Evolutionary conservation across 2,329 filamentous ascomycete species (phyloP), one percentile per base, ranked within the genome.

Genomic region (Periconia sp.): DNA sequence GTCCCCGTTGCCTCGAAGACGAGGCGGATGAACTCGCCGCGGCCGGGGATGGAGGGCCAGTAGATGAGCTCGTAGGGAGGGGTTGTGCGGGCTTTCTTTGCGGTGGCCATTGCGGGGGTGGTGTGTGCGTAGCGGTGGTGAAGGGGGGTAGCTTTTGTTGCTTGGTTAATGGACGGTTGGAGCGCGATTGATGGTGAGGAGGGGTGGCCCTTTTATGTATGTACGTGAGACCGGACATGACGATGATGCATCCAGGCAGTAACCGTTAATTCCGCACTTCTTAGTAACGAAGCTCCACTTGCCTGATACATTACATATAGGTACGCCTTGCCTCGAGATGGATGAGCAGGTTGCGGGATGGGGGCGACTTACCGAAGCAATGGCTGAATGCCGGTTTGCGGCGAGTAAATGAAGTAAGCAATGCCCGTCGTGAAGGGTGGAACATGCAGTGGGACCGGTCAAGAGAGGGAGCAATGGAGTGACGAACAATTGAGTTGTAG

Each of bases 1-100:
- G 82, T 82, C 17, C 81, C 81, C 18, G 84, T 80, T 49, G 88
- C 88, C 74, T 92, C 89, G 60, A 93, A 84, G 15, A 81, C 81
- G 11, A 93, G 82, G 19, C 90, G 88, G 66, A 92, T 76, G 70
- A 85, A 84, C 69, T 93, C 90, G 56, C 85, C 90, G 46, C 90
- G 87, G 41, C 90, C 90, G 33, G 90, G 90, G 10, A 91, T 76
- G 17, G 72, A 73, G 17, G 87, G 87, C 83, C 87, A 90, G 80
- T 91, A 91, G 68, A 90, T 78, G 53, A 90, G 81, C 59, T 86
- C 78, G 67, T 87, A 89, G 1, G 79, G 74, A 49, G 59, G 72
- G 53, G 62, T 69, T 59, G 63, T 56, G 33, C 50, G 54, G 48
- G 51, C 27, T 33, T 49, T 49, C 27, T 49, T 43, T 42, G 33